A percentile compares a stretch with the other conserved stretches of the same genome.
These are phyloP conservation scores for Dipodascus geniculatus DNA, from an alignment of 805 yeast genomes.

Conservation along the genomic window DNA sequence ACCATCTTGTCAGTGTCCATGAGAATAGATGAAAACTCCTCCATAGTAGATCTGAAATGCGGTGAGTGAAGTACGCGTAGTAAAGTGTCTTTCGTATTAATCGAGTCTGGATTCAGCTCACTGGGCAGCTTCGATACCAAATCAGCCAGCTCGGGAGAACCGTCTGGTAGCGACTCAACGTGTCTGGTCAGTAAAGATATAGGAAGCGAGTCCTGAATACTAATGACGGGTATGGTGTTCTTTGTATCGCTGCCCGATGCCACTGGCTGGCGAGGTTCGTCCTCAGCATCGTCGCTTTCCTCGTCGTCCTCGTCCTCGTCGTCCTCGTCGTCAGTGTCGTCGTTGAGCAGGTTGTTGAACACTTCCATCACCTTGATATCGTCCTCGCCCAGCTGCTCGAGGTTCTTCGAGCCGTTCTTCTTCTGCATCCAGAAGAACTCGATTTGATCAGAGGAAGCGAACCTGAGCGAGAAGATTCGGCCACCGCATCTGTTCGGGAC, in stretches of 20 bases:
- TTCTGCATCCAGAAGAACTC: constrained; percentile 41
- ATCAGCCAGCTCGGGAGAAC: neutral
- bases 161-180: neutral
- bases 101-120: neutral
- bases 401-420: constrained; percentile 37
- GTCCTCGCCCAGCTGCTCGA: constrained; percentile 39
- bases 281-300: neutral
- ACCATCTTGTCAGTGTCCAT: neutral
- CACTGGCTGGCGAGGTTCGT: too few relatives aligned
- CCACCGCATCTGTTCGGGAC: constrained; percentile 44
- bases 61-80: neutral
- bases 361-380: constrained; percentile 40
- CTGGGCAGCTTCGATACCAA: neutral
- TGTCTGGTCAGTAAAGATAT: neutral
- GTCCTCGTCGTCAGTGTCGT: constrained; percentile 16
- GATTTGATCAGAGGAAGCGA: neutral
- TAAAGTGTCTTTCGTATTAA: neutral
- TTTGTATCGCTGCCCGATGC: neutral
- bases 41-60: neutral
- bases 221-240: neutral
- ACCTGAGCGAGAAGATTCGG: constrained; percentile 33
- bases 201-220: neutral
- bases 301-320: neutral
- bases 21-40: neutral
- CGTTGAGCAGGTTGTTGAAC: constrained; percentile 39